A percentile compares a stretch with the other conserved stretches of the same genome.
Conservation (phyloP, 352 stramenopile genomes). For the Phytophthora pistaciae region DNA sequence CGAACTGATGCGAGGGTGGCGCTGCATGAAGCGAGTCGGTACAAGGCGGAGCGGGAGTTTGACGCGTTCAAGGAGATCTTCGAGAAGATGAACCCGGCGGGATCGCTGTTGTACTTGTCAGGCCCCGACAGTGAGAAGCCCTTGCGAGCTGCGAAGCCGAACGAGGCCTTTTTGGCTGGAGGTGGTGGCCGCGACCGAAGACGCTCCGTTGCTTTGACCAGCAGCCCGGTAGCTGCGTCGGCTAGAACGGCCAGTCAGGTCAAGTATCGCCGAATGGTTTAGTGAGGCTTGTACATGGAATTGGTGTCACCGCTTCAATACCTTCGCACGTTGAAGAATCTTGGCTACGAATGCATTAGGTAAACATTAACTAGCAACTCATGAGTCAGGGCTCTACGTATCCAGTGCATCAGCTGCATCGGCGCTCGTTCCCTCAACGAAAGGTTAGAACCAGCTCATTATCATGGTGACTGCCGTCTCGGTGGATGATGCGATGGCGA, state of each 20-base stretch:
- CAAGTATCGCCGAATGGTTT: slow-evolving; percentile 21
- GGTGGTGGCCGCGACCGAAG: slow-evolving; percentile 18
- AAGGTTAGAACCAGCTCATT: too few species aligned
- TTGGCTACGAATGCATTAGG: too few species aligned
- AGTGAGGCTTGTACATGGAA: slow-evolving; percentile 9
- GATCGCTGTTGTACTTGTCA: slow-evolving; percentile 10
- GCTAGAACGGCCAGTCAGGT: slow-evolving; percentile 12
- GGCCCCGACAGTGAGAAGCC: slow-evolving; percentile 19
- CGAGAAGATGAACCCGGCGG: slow-evolving; percentile 25
- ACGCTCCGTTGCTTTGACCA: slow-evolving; percentile 20
- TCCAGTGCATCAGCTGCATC: too few species aligned
- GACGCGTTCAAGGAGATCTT: slow-evolving; percentile 36
- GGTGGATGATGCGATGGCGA: too few species aligned
- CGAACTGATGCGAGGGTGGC: slow-evolving; percentile 15
- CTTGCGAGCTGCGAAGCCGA: slow-evolving; percentile 30
- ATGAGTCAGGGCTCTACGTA: too few species aligned
- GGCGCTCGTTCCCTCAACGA: too few species aligned
- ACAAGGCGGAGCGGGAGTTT: slow-evolving; percentile 30
- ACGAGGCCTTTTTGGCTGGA: slow-evolving; percentile 32
- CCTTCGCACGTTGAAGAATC: too few species aligned
- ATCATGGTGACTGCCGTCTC: too few species aligned
- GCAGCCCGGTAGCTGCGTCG: slow-evolving; percentile 9
- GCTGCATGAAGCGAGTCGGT: slow-evolving; percentile 15
- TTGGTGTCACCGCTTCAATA: too few species aligned
- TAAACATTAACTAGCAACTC: too few species aligned